Evolutionary conservation across 2,329 filamentous ascomycete genomes (phyloP).

Genomic region (Aspergillus sp.): DNA sequence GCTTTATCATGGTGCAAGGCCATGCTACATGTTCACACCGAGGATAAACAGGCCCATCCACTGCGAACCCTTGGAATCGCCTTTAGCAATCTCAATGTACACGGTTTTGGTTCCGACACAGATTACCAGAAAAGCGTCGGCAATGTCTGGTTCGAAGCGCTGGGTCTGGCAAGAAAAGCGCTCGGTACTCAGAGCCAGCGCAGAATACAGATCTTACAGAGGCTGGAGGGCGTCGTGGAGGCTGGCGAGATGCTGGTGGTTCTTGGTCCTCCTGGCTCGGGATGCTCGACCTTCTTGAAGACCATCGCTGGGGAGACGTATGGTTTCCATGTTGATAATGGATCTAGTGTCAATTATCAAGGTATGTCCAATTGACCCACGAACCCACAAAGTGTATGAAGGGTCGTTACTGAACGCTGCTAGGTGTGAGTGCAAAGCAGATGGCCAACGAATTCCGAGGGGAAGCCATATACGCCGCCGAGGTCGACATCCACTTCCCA

Average conservation of each 20-base stretch:
- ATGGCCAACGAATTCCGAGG: constrained; percentile 46
- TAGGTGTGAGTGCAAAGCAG: constrained; percentile 5
- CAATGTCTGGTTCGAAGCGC: background rate
- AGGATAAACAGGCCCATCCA: constrained; percentile 38
- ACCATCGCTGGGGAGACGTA: constrained; percentile 76
- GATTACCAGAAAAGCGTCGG: constrained; percentile 29
- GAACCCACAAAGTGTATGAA: constrained; percentile 64
- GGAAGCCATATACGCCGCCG: constrained; percentile 72
- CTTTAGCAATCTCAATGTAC: constrained; percentile 40
- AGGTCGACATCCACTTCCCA: constrained; percentile 6
- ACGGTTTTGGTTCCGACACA: constrained; percentile 38
- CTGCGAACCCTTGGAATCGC: constrained; percentile 33
- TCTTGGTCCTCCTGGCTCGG: constrained; percentile 42
- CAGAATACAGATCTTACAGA: constrained; percentile 54
- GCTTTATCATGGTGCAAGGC: constrained; percentile 40
- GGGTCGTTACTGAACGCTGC: constrained; percentile 64
- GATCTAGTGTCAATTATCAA: constrained; percentile 76
- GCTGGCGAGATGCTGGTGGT: constrained; percentile 52
- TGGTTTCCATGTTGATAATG: constrained; percentile 67
- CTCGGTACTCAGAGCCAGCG: background rate
- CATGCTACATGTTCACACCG: constrained; percentile 36
- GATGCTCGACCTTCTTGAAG: constrained; percentile 77
- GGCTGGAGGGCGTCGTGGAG: constrained; percentile 58
- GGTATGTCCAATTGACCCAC: constrained; percentile 39
- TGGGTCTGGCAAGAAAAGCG: background rate